Evolutionary conservation across 2,329 filamentous ascomycete genomes (phyloP), one percentile per base, ranked within the genome.

Genomic region (Aureobasidium uvarum): DNA sequence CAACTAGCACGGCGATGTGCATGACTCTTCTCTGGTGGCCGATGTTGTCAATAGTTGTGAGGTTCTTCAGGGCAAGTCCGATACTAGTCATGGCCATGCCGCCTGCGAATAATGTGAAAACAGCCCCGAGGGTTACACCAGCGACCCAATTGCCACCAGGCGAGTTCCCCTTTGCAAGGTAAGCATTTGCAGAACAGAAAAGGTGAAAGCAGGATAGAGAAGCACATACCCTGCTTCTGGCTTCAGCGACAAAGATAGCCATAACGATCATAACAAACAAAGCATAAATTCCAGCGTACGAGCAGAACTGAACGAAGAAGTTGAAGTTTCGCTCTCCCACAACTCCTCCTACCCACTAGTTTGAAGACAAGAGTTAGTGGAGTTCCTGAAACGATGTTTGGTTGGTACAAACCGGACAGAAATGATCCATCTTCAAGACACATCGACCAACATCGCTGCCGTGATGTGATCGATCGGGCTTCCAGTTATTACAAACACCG

Each of bases 341-440:
- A 69, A 96, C 90, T 25, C 94, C 95, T 4, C 94, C 94, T n/a
- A 96, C 93, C 56, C 48, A 54, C 58, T 39, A 20, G 2, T n/a
- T n/a, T 1, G 16, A 41, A 41, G 5, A n/a, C 16, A 25, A 1
- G 5, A 13, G 16, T 56, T 28, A 33, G 51, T 18, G 4, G 20
- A n/a, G 20, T 31, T n/a, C 4, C 8, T 6, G 43, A 4, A 18
- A 39, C 20, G 13, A 36, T 20, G 1, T 0, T 20, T n/a, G 46
- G 14, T 6, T 16, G 1, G 20, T 18, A 33, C 20, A 2, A 10
- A 64, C 48, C 0, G 94, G 95, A 73, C 95, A 99, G 72, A 93
- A 95, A 74, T 98, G 94, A 69, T 98, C 94, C 89, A 97, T 95
- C 72, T 95, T 95, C 46, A 84, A 80, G 25, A 96, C 89, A 73